These are phyloP conservation scores for Aquilaria yunnanensis DNA, from an alignment of 345 rosid genomes.

Conservation along the genomic window DNA sequence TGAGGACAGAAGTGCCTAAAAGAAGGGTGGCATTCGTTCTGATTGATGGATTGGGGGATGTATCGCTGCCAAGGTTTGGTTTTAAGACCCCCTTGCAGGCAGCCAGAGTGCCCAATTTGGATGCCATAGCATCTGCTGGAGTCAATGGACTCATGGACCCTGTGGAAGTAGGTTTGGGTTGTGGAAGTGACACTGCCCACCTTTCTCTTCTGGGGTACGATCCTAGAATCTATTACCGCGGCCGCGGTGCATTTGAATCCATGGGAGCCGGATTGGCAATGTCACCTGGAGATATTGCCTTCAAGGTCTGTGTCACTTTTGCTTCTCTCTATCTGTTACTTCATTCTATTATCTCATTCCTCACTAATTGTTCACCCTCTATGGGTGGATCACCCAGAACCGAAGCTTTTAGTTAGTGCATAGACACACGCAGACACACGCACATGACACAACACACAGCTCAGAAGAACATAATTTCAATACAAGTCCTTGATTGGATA, in stretches of 20 bases:
- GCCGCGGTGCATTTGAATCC: conserved; percentile 96
- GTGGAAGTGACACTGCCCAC: conserved; percentile 99
- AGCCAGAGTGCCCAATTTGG: conserved; percentile 67
- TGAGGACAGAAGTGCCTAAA: conserved; percentile 19
- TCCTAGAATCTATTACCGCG: conserved; percentile 84
- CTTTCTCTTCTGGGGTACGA: conserved; percentile 90
- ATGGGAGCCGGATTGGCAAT: conserved; percentile 98
- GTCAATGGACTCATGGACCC: conserved; percentile 98
- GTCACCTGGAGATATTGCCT: conserved; percentile 98
- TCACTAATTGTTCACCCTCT: too few relatives aligned
- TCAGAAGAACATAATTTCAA: too few relatives aligned
- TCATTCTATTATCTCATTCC: background rate
- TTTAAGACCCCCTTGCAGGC: conserved; percentile 77
- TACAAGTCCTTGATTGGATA: too few relatives aligned
- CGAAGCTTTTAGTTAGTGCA: too few relatives aligned
- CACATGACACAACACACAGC: too few relatives aligned
- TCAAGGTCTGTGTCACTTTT: conserved; percentile 32
- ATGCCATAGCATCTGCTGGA: conserved; percentile 87
- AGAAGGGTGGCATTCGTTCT: conserved; percentile 83
- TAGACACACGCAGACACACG: too few relatives aligned
- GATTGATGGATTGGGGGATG: conserved; percentile 92
- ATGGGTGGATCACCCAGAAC: too few relatives aligned
- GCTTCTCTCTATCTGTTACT: background rate
- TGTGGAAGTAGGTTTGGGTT: conserved; percentile 98
- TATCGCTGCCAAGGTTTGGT: conserved; percentile 71